Percentiles rank a stretch among this genome's conserved stretches.
Conservation (phyloP, 1,284 basidiomycete genomes). For the Ustilago vetiveriae region DNA sequence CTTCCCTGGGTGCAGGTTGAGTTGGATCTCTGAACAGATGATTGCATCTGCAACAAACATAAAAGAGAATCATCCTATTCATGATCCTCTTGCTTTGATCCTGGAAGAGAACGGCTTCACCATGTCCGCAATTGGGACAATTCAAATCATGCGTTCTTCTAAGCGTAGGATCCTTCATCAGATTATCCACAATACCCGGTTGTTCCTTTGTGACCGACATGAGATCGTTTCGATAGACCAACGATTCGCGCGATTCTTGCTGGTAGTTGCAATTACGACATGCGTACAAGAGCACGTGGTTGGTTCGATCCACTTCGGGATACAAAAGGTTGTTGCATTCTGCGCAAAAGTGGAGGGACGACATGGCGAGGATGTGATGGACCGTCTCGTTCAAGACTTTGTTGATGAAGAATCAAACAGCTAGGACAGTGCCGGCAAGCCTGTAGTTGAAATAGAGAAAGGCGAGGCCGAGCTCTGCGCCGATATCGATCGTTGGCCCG, state of each 20-base stretch:
- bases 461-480: too few relatives aligned
- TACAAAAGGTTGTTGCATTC: conserved; percentile 86
- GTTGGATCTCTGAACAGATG: conserved; percentile 57
- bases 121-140: conserved; percentile 61
- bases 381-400: too few relatives aligned
- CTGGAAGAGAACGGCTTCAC: conserved; percentile 63
- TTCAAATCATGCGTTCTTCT: conserved; percentile 56
- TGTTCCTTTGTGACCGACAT: conserved; percentile 90
- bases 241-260: conserved; percentile 84
- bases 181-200: conserved; percentile 88
- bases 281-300: conserved; percentile 87
- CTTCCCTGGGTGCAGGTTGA: conserved; percentile 24
- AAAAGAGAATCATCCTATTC: conserved; percentile 66
- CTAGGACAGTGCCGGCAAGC: too few relatives aligned
- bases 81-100: conserved; percentile 64
- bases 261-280: conserved; percentile 92
- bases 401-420: too few relatives aligned
- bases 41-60: conserved; percentile 63
- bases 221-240: conserved; percentile 93
- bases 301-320: conserved; percentile 80
- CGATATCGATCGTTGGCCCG: too few relatives aligned
- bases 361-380: conserved; percentile 34
- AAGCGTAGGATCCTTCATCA: conserved; percentile 90
- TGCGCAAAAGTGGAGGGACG: conserved; percentile 63
- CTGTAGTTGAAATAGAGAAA: too few relatives aligned